A percentile compares a stretch with the other conserved stretches of the same genome.
Evolutionary conservation across 73 alveolate species (phyloP).

Genomic region (Paramecium bursaria): DNA sequence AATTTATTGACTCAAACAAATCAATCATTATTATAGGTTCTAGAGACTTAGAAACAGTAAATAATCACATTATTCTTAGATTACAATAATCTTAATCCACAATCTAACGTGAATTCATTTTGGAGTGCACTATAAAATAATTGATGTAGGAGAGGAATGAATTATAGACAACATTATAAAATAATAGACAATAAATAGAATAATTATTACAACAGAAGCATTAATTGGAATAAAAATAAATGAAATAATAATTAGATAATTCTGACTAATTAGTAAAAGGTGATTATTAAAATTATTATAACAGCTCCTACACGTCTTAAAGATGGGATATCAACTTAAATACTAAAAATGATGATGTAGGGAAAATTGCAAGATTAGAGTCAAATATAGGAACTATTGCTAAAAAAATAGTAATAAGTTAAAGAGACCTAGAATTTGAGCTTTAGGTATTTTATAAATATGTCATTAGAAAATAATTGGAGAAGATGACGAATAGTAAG

Average conservation of each 20-base stretch:
- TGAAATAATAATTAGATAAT: slow-evolving; percentile 22
- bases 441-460: neutral
- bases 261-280: slow-evolving; percentile 2
- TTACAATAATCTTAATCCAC: neutral
- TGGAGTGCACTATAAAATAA: slow-evolving; percentile 50
- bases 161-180: neutral
- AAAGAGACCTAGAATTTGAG: slow-evolving; percentile 31
- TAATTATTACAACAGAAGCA: neutral
- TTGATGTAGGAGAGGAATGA: slow-evolving; percentile 51
- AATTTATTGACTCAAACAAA: neutral
- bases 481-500: neutral
- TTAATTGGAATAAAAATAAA: neutral
- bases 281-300: neutral
- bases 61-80: neutral
- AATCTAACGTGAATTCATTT: neutral
- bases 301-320: slow-evolving; percentile 9
- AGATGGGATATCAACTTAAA: slow-evolving; percentile 48
- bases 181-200: slow-evolving; percentile 46
- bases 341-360: slow-evolving; percentile 52
- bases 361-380: slow-evolving; percentile 49
- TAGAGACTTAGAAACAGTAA: slow-evolving; percentile 33
- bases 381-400: slow-evolving; percentile 18
- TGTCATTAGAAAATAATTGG: slow-evolving; percentile 10
- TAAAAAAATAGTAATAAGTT: neutral
- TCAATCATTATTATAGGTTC: slow-evolving; percentile 8